Percentiles rank a stretch among this genome's conserved stretches.
Evolutionary conservation across 805 yeast genomes (phyloP).

Genomic region (Citeromyces matritensis): DNA sequence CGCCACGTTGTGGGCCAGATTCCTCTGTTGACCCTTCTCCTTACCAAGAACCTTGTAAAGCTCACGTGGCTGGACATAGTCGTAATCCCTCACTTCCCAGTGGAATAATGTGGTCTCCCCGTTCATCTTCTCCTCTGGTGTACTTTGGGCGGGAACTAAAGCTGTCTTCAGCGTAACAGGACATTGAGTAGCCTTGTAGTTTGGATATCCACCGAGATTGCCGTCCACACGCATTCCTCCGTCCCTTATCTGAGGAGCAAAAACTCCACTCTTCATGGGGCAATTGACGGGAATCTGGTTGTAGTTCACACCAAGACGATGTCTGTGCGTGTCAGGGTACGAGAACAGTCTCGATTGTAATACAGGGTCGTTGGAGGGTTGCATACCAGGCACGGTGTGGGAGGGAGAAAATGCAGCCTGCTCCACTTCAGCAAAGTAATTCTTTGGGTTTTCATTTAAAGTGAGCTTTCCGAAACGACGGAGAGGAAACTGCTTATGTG

Average conservation of each 20-base stretch:
- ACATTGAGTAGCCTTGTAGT: conserved; percentile 22
- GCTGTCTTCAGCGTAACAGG: conserved; percentile 15
- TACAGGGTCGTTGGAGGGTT: conserved; percentile 75
- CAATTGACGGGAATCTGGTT: conserved; percentile 83
- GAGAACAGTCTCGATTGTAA: conserved; percentile 71
- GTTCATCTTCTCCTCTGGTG: conserved; percentile 13
- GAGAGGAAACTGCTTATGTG: conserved; percentile 74
- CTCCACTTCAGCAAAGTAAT: conserved; percentile 79
- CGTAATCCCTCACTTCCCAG: conserved; percentile 55
- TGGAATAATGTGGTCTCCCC: conserved; percentile 52
- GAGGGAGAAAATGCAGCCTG: conserved; percentile 81
- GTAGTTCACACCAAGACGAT: conserved; percentile 67
- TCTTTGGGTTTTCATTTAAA: conserved; percentile 71
- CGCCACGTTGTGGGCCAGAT: conserved; percentile 74
- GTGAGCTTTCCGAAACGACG: conserved; percentile 73
- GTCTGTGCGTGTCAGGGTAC: conserved; percentile 77
- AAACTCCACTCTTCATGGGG: conserved; percentile 43
- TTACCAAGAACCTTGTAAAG: conserved; percentile 69
- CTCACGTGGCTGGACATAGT: conserved; percentile 63
- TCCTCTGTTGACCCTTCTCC: conserved; percentile 70
- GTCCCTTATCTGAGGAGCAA: conserved; percentile 68
- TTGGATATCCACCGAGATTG: conserved; percentile 67
- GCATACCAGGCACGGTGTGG: conserved; percentile 74
- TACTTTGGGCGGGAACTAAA: conserved; percentile 27
- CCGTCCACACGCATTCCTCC: conserved; percentile 62